A percentile compares a stretch with the other conserved stretches of the same genome.
Evolutionary conservation across 163 green algal species (phyloP).

Genomic region (Scenedesmus sp.): DNA sequence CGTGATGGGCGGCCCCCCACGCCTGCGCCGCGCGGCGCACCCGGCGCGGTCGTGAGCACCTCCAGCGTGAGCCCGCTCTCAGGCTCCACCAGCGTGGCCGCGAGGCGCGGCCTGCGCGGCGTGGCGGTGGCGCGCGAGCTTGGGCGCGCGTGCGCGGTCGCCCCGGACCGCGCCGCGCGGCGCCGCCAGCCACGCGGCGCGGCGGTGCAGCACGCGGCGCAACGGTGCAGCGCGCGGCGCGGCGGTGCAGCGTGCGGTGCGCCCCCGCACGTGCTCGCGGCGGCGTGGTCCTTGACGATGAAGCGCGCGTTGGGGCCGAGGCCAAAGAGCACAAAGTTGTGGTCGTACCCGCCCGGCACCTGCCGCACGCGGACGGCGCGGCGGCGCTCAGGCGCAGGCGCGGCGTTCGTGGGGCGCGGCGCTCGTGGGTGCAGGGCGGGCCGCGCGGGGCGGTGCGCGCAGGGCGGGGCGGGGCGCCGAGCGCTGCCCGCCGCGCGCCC

Average conservation of each 20-base stretch:
- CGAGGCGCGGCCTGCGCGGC: constrained; percentile 58
- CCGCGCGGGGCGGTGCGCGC: too few relatives aligned
- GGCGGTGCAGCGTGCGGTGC: too few relatives aligned
- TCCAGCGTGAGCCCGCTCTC: constrained; percentile 57
- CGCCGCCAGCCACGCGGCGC: too few relatives aligned
- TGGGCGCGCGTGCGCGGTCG: too few relatives aligned
- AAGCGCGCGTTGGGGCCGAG: constrained; percentile 45
- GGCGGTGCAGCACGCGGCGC: too few relatives aligned
- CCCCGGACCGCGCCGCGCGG: too few relatives aligned
- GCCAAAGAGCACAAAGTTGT: constrained; percentile 71
- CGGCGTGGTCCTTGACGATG: background rate
- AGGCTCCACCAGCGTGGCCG: constrained; percentile 57
- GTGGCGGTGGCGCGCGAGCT: too few relatives aligned
- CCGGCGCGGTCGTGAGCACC: constrained; percentile 66
- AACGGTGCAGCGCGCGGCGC: background rate
- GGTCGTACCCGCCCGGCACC: constrained; percentile 65
- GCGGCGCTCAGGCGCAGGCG: too few relatives aligned
- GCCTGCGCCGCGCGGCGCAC: constrained; percentile 50
- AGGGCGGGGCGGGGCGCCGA: too few relatives aligned
- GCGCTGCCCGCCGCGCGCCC: constrained; percentile 1
- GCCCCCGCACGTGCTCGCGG: background rate
- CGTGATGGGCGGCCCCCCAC: too few relatives aligned
- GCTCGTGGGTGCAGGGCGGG: too few relatives aligned
- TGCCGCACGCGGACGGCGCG: constrained; percentile 1
- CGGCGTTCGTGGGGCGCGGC: too few relatives aligned